Evolutionary conservation across 352 stramenopile genomes (phyloP), one percentile per base, ranked within the genome.

Genomic region (Pythium dissotocum): DNA sequence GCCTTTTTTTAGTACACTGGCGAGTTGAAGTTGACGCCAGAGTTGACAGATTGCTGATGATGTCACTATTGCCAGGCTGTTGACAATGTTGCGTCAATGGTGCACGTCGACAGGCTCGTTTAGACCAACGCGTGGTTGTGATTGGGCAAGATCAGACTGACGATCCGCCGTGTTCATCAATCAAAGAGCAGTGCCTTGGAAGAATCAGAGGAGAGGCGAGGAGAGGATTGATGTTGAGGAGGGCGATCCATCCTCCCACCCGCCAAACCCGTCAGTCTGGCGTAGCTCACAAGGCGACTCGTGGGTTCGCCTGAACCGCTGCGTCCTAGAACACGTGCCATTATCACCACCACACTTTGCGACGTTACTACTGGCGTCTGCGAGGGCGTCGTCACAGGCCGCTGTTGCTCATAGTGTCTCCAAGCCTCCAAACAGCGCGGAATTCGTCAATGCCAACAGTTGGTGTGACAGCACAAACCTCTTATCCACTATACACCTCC

Each of bases 21-120:
- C 35, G 35, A 48, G 44, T 52, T 28, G 18, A 52, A 52, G 44
- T 24, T 52, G n/a, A 52, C 5, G n/a, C 5, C 14, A 18, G 44
- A 52, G n/a, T 52, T 52, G n/a, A 52, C 44, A 28, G 44, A 52
- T 52, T 52, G 44, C 44, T 52, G 6, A 28, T 52, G 6, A 28
- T 2, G 44, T 52, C 16, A 52, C n/a, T 52, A 26, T 12, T 12
- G 14, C 12, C 12, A n/a, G 40, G 40, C 5, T 16, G 18, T 21
- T 52, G 0, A 52, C n/a, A 26, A 52, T 52, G 44, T 52, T 52
- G 44, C 44, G 44, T 28, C n/a, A 28, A 52, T 52, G 44, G 44
- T 52, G 44, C 44, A 10, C 4, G 16, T 52, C 44, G 16, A 52
- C 5, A 28, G 16, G 18, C 44, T 28, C 18, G n/a, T 21, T 12